phyloP scores from a whole-genome alignment of 768 basidiomycete genomes.

The Rhodotorula paludigena region DNA sequence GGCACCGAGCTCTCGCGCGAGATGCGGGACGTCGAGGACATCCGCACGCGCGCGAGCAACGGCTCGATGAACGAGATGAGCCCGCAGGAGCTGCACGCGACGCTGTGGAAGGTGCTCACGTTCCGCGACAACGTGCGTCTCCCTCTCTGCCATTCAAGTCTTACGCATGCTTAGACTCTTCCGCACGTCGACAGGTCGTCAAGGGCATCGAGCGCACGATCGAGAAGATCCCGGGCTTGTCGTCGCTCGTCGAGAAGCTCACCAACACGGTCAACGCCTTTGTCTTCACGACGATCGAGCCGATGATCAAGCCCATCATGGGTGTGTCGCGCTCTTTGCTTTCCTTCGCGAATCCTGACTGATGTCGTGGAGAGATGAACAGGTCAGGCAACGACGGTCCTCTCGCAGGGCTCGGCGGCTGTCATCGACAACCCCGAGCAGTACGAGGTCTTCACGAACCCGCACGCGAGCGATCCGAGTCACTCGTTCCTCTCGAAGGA shows the following conservation, averaged over 20 bases:
- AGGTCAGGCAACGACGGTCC: conserved; percentile 61
- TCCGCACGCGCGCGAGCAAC: conserved; percentile 60
- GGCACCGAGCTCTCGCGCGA: conserved; percentile 40
- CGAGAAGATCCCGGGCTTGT: conserved; percentile 78
- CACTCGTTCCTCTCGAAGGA: conserved; percentile 37
- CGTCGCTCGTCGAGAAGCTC: conserved; percentile 65
- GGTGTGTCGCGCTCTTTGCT: too few species aligned
- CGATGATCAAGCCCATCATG: conserved; percentile 64
- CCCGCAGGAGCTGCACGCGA: conserved; percentile 78
- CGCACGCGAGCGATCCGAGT: conserved; percentile 55
- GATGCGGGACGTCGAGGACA: conserved; percentile 60
- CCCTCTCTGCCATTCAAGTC: not conserved
- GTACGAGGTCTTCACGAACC: conserved; percentile 67
- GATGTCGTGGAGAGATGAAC: too few species aligned
- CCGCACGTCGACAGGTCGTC: conserved; percentile 52
- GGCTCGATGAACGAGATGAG: conserved; percentile 69
- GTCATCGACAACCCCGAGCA: conserved; percentile 73
- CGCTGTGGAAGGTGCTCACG: conserved; percentile 76
- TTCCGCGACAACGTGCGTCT: conserved; percentile 66
- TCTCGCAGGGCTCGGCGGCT: conserved; percentile 63
- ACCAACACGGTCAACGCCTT: conserved; percentile 55
- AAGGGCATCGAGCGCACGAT: conserved; percentile 76
- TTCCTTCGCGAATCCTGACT: too few species aligned
- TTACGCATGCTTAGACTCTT: not conserved
- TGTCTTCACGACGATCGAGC: conserved; percentile 78